Evolutionary conservation across 2,329 filamentous ascomycete genomes (phyloP).

Genomic region (Orbilia javanica): DNA sequence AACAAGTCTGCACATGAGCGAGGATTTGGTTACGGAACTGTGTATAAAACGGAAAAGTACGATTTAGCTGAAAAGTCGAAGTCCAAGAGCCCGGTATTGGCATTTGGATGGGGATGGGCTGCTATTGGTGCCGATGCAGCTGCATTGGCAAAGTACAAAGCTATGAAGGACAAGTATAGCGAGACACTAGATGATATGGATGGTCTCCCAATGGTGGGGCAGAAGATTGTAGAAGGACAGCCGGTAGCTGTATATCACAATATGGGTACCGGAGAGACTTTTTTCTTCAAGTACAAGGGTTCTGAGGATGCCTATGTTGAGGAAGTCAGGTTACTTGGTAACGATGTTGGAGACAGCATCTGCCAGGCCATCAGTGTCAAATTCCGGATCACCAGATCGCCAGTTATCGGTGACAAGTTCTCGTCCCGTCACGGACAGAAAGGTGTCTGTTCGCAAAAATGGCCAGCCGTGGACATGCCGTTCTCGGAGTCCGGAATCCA

Average conservation of each 20-base stretch:
- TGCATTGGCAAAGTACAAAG: slow-evolving; percentile 44
- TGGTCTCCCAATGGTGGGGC: slow-evolving; percentile 84
- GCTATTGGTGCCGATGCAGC: slow-evolving; percentile 49
- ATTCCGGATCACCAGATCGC: slow-evolving; percentile 87
- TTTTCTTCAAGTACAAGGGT: slow-evolving; percentile 96
- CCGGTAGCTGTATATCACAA: slow-evolving; percentile 86
- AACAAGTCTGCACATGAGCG: slow-evolving; percentile 97
- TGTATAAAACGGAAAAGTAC: slow-evolving; percentile 97
- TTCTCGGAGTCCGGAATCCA: slow-evolving; percentile 97
- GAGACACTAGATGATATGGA: slow-evolving; percentile 74
- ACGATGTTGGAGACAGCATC: slow-evolving; percentile 83
- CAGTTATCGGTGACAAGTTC: slow-evolving; percentile 98
- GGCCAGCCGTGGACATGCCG: slow-evolving; percentile 93
- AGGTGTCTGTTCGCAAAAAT: slow-evolving; percentile 95
- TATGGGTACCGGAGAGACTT: slow-evolving; percentile 78
- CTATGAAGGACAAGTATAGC: slow-evolving; percentile 54
- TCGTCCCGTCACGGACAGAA: slow-evolving; percentile 98
- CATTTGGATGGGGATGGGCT: slow-evolving; percentile 57
- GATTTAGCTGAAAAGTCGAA: slow-evolving; percentile 70
- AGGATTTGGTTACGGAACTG: slow-evolving; percentile 93
- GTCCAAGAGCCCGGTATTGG: slow-evolving; percentile 43
- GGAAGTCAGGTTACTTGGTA: slow-evolving; percentile 88
- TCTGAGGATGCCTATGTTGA: slow-evolving; percentile 88
- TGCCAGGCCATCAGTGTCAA: slow-evolving; percentile 92
- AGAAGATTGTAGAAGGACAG: slow-evolving; percentile 82